Evolutionary conservation across 441 rosid species (phyloP), one percentile per base, ranked within the genome.

Genomic region (Melastoma candidum): DNA sequence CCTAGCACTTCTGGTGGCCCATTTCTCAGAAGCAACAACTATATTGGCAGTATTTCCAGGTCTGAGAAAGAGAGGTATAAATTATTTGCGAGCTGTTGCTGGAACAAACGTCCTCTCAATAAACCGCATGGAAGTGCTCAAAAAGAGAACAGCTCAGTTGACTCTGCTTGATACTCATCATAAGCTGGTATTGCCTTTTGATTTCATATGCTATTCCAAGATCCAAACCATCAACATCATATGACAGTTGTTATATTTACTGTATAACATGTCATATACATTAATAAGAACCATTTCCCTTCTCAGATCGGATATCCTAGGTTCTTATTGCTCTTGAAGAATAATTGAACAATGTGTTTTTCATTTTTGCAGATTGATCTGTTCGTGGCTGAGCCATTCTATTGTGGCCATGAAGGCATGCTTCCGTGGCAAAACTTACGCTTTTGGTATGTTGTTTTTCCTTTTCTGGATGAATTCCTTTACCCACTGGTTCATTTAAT

Each of bases 391-490:
- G 99, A 93, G 64, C 99, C 96, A 32, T 86, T 76, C 68, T 93
- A 80, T 68, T 70, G 63, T 65, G 97, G 86, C 60, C 76, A 71
- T 65, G 96, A 89, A 54, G 81, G 81, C 67, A 70, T 71, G 71
- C 96, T 93, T 69, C 99, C 95, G 6, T 93, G 97, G 96, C 85
- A 84, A 63, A 83, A 82, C 74, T 80, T 93, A 56, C 93, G 95
- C 41, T 93, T 93, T 74, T 93, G 99, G 99, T 93, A 75, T n/a
- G 56, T 65, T 46, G 43, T 49, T 43, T 39, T n/a, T 32, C 43
- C 27, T 8, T 51, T 3, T 32, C 8, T 27, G 10, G 11, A 12
- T 32, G 26, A 51, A 32, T 7, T 13, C 10, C 36, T 29, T 29
- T 29, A 29, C 3, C 7, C 5, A 29, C 7, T 29, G 36, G 36